These are phyloP conservation scores for Talaromyces sp. DNA, from an alignment of 2,329 filamentous ascomycete genomes.

Conservation along the genomic window DNA sequence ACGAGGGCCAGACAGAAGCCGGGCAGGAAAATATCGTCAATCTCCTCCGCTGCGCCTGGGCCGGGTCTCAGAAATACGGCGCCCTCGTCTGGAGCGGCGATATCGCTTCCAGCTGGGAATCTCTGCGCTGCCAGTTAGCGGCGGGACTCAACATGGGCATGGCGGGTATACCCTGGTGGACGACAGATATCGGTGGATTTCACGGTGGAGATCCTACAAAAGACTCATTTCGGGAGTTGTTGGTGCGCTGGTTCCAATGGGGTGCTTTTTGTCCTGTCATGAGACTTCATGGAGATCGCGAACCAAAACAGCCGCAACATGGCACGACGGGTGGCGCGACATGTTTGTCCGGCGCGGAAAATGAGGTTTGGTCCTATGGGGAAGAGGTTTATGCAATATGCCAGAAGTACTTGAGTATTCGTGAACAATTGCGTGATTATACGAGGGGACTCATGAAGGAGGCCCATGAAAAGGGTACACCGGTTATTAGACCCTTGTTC, in stretches of 20 bases:
- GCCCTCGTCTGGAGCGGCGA: conserved; percentile 66
- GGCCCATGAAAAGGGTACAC: conserved; percentile 58
- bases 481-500: conserved; percentile 61
- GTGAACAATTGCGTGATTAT: conserved; percentile 58
- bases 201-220: conserved; percentile 61
- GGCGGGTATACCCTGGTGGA: conserved; percentile 65
- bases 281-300: conserved; percentile 63
- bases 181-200: conserved; percentile 68
- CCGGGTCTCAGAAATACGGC: conserved; percentile 60
- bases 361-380: conserved; percentile 67
- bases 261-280: conserved; percentile 65
- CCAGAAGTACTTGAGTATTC: conserved; percentile 55
- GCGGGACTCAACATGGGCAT: conserved; percentile 65
- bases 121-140: conserved; percentile 57
- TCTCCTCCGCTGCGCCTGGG: conserved; percentile 56
- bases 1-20: conserved; percentile 53
- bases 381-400: conserved; percentile 59
- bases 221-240: conserved; percentile 57
- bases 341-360: conserved; percentile 49
- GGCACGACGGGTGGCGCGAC: conserved; percentile 35
- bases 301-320: conserved; percentile 53
- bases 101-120: conserved; percentile 62
- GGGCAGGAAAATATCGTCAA: conserved; percentile 60
- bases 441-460: conserved; percentile 57
- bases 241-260: conserved; percentile 69